Percentiles rank a stretch among this genome's conserved stretches.
These are phyloP conservation scores for Penicillium daleae DNA, from an alignment of 495 filamentous ascomycete genomes.

Conservation along the genomic window DNA sequence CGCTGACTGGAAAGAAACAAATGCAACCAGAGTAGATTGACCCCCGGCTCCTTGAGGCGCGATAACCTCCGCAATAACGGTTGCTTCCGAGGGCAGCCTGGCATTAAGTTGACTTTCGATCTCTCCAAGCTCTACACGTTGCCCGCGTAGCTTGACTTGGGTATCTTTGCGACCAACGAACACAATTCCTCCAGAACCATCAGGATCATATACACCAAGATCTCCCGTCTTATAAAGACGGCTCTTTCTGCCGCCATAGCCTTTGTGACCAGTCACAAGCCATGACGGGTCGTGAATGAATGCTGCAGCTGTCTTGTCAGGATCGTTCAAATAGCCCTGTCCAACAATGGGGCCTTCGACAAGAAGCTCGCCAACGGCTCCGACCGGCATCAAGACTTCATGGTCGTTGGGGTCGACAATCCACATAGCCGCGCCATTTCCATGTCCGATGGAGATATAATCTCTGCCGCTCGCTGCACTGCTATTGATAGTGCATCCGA, in stretches of 20 bases:
- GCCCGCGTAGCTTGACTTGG: constrained; percentile 65
- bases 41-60: constrained; percentile 34
- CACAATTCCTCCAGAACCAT: constrained; percentile 51
- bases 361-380: constrained; percentile 56
- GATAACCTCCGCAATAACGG: constrained; percentile 46
- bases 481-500: constrained; percentile 51
- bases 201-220: constrained; percentile 58
- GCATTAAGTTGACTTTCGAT: constrained; percentile 46
- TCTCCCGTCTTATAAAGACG: constrained; percentile 57
- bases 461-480: constrained; percentile 44
- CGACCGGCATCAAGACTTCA: constrained; percentile 50
- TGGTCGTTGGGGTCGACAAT: constrained; percentile 53
- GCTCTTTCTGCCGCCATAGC: constrained; percentile 37
- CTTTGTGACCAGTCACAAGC: constrained; percentile 45
- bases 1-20: constrained; percentile 37
- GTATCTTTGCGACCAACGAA: constrained; percentile 65
- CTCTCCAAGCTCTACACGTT: constrained; percentile 65
- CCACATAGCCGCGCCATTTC: constrained; percentile 48
- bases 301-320: constrained; percentile 45
- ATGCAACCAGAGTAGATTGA: constrained; percentile 43
- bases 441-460: constrained; percentile 43
- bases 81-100: constrained; percentile 35
- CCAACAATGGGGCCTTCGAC: constrained; percentile 59
- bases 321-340: constrained; percentile 54
- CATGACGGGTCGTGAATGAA: constrained; percentile 55